Conservation (phyloP, 2,329 filamentous ascomycete genomes). For the Aspergillus fumigatus region DNA sequence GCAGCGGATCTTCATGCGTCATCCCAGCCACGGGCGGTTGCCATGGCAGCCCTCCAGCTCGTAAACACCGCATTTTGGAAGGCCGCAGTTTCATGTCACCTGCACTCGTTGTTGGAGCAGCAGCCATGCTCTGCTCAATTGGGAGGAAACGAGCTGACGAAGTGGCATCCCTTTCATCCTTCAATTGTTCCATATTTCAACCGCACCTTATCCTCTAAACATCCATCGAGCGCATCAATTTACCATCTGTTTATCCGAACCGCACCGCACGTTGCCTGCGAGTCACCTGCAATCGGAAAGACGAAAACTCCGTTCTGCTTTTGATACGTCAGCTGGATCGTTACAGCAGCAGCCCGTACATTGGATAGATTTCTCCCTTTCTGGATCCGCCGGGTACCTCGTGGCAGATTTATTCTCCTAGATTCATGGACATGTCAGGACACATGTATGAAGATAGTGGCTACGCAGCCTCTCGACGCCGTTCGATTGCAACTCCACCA, state of each 20-base stretch:
- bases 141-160: constrained; percentile 8
- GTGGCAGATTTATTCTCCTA: constrained; percentile 18
- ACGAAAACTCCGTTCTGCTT: constrained; percentile 2
- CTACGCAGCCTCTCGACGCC: constrained; percentile 55
- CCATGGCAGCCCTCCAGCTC: constrained; percentile 33
- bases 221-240: not conserved
- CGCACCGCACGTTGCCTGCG: not conserved
- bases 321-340: constrained; percentile 12
- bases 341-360: constrained; percentile 8
- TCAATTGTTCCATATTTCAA: constrained; percentile 9
- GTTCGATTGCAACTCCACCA: constrained; percentile 45
- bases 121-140: constrained; percentile 8
- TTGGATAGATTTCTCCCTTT: constrained; percentile 10
- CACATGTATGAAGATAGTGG: constrained; percentile 40
- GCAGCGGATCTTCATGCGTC: constrained; percentile 10
- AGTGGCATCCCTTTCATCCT: constrained; percentile 14
- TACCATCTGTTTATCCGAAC: not conserved
- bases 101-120: constrained; percentile 11
- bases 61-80: constrained; percentile 28
- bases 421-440: constrained; percentile 26
- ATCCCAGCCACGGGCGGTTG: constrained; percentile 24
- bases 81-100: constrained; percentile 16
- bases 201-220: not conserved
- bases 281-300: not conserved
- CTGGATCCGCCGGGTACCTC: constrained; percentile 11